Percentiles rank a stretch among this genome's conserved stretches.
Conservation (phyloP, 495 filamentous ascomycete genomes). For the Podospora pseudoanserina region DNA sequence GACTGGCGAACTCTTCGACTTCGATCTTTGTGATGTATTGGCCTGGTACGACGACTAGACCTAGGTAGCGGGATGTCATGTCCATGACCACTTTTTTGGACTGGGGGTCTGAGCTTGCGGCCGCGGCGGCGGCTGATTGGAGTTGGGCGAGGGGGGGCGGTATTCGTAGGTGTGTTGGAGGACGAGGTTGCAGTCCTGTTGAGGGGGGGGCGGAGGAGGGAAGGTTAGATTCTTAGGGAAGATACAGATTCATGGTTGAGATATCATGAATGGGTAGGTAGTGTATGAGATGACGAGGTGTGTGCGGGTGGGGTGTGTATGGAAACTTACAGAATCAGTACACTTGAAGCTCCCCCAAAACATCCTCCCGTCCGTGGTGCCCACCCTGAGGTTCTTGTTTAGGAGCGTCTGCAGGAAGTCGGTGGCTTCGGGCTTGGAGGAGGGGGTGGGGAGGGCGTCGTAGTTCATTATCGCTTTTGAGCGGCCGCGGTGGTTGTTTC, state of each 20-base stretch:
- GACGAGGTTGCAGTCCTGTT: constrained; percentile 67
- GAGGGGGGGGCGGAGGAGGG: no score
- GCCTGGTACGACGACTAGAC: constrained; percentile 87
- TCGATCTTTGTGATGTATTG: constrained; percentile 83
- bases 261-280: no score
- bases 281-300: no score
- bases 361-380: constrained; percentile 79
- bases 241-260: no score
- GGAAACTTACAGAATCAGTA: constrained; percentile 70
- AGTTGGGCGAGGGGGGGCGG: constrained; percentile 54
- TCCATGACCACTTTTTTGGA: constrained; percentile 53
- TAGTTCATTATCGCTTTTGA: constrained; percentile 12
- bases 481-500: not conserved
- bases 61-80: constrained; percentile 81
- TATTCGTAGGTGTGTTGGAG: constrained; percentile 85
- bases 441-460: not conserved
- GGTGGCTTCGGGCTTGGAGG: constrained; percentile 29
- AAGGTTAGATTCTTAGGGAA: no score
- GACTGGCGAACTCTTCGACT: constrained; percentile 65
- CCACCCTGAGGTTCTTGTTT: constrained; percentile 69
- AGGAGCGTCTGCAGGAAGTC: constrained; percentile 52
- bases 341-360: constrained; percentile 92
- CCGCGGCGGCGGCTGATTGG: constrained; percentile 30
- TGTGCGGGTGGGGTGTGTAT: no score
- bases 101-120: constrained; percentile 33